Base-by-base conservation (phyloP, 768 basidiomycete genomes). In the Amanita molliuscula region DNA sequence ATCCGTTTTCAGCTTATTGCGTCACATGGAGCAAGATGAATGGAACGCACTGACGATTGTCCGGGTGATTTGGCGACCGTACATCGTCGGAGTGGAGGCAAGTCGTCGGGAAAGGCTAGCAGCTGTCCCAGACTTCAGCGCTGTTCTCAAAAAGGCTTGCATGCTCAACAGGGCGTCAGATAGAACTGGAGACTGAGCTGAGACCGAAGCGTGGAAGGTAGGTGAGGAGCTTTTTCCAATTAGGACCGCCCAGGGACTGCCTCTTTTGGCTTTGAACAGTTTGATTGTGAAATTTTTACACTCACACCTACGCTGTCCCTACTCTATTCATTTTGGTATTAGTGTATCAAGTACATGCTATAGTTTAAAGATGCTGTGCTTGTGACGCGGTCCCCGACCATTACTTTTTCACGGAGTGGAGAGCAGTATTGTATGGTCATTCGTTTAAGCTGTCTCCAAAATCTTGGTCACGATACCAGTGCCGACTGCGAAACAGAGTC, bases 401-500 rank as follows among this genome's bases (percentile, higher is more conserved):
- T 16, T 41, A 23, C 37, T 41, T 48, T 48, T 48, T 28, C 20
- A 48, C 4, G 3, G 48, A 48, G 48, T 48, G 26, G 47, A 37
- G 47, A 21, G 37, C 10, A 10, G 26, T 10, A 16, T 36, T 16
- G 7, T n/a, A 20, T 31, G n/a, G 18, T 21, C 29, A 7, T n/a
- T 46, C 31, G 3, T 23, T 44, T 50, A 55, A 20, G 43, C 52
- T 11, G 54, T 53, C 53, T 77, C 73, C 50, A 91, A 62, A 55
- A 93, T 78, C 68, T 92, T 89, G 55, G 89, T 91, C 54, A 96
- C 82, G 58, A 98, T 81, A 59, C 95, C 95, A 54, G 95, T 98
- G 51, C 91, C 94, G 62, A 97, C 88, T 90, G 47, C 29, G 51
- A 11, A 42, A 50, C 10, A 25, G 16, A 35, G 46, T 44, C 47